Conservation (phyloP, 371 early-diverging fungal species). For the Mucor lusitanicus region DNA sequence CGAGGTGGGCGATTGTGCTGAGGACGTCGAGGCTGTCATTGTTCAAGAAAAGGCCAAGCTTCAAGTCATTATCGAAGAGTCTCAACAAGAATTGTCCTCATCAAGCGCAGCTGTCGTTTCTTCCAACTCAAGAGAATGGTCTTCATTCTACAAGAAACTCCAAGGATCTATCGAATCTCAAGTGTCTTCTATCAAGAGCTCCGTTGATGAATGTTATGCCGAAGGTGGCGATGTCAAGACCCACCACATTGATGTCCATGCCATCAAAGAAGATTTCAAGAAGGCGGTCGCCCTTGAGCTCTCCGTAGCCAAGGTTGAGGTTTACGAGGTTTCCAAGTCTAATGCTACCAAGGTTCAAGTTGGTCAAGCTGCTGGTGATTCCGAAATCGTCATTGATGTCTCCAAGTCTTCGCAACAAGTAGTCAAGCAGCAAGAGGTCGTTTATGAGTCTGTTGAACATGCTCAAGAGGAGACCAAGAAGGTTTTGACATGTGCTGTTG, state of each 20-base stretch:
- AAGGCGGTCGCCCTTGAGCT: conserved; percentile 1
- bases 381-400: conserved; percentile 2
- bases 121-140: not conserved
- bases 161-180: conserved; percentile 9
- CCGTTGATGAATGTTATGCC: conserved; percentile 11
- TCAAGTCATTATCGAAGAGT: conserved; percentile 4
- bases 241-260: conserved; percentile 6
- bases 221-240: not conserved
- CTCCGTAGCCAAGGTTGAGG: conserved; percentile 9
- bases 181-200: conserved; percentile 10
- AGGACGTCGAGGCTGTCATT: conserved; percentile 12
- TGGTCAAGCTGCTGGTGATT: not conserved
- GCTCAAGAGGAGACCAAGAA: conserved; percentile 16
- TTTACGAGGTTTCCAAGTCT: conserved; percentile 2
- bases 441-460: conserved; percentile 20
- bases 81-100: not conserved
- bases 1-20: conserved; percentile 18
- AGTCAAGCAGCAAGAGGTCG: conserved; percentile 9
- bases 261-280: conserved; percentile 8
- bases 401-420: conserved; percentile 1
- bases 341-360: not conserved
- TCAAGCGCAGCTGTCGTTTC: not conserved
- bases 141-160: conserved; percentile 12
- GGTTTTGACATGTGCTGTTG: not conserved
- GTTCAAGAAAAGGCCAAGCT: conserved; percentile 12